Base-by-base conservation (phyloP, 345 rosid species). In the Salix suchowensis region DNA sequence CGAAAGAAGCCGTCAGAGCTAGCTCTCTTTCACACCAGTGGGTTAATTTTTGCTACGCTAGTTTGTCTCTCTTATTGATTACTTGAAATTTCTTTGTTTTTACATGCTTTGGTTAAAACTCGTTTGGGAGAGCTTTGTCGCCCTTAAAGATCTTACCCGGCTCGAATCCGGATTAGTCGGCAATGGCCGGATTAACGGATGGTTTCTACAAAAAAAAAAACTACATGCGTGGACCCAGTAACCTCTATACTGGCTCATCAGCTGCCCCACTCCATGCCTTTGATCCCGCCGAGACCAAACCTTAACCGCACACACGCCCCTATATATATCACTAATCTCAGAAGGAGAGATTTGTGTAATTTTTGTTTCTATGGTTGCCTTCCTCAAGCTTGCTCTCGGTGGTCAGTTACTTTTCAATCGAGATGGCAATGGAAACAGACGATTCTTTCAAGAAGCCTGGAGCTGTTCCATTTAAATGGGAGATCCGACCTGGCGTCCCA, bases 401-500 rank as follows among this genome's bases (percentile, higher is more conserved):
- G 42, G 42, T 14, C 67, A 48, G 78, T 65, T 54, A 48, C 37
- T 62, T 60, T 54, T 10, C 15, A 69, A 67, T 72, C 72, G 30
- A 24, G 50, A 88, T 87, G 91, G 67, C 79, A 0, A 32, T 83
- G 1, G 67, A 82, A 0, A 32, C 76, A 3, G 98, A 93, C 39
- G 97, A 95, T 19, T 91, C 97, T 13, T 93, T 88, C 86, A 90
- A 74, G 79, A 87, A 88, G 74, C 92, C 96, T 1, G 98, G 97
- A 65, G 79, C 93, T 0, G 62, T 93, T 65, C 98, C 97, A 4
- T 95, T 95, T 84, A 93, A 93, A 76, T 95, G 97, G 98, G 98
- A 95, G 90, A 84, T 91, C 86, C 94, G 98, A 72, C 97, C 98
- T 28, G 98, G 98, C 11, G 94, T 94, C 5, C 98, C 98, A 79